A percentile compares a stretch with the other conserved stretches of the same genome.
phyloP scores from a whole-genome alignment of 495 filamentous ascomycete genomes.

The Bacidia gigantensis region DNA sequence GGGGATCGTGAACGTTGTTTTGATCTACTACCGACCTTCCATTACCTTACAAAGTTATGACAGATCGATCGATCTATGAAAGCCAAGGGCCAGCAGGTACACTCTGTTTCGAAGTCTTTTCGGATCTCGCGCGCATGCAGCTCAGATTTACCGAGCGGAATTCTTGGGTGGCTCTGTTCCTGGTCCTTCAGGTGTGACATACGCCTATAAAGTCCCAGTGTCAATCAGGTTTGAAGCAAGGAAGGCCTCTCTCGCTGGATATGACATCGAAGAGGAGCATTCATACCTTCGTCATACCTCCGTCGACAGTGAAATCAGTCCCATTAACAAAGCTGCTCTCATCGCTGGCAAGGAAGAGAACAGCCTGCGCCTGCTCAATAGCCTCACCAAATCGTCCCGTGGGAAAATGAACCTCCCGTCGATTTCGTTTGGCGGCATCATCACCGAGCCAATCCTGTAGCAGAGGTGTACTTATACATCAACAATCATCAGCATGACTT shows the following conservation, averaged over 20 bases:
- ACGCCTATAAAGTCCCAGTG: conserved; percentile 39
- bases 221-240: background rate
- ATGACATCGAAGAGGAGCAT: background rate
- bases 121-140: no score
- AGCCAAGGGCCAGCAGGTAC: no score
- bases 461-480: conserved; percentile 43
- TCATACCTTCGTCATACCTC: conserved; percentile 73
- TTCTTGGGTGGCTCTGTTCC: conserved; percentile 58
- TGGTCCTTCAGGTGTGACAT: conserved; percentile 81
- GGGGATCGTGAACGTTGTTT: no score
- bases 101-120: no score
- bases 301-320: conserved; percentile 89
- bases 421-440: conserved; percentile 65
- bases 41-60: no score
- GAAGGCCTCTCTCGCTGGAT: background rate
- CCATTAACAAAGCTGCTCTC: conserved; percentile 91
- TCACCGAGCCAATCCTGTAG: conserved; percentile 93
- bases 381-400: conserved; percentile 91
- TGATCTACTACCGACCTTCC: no score
- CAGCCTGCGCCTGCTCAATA: conserved; percentile 87
- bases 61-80: no score
- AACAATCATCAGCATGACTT: background rate
- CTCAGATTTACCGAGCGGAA: conserved; percentile 24
- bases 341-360: conserved; percentile 86
- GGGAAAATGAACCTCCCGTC: conserved; percentile 91